phyloP scores from a whole-genome alignment of 768 basidiomycete genomes.

The Daedaleopsis nitida region DNA sequence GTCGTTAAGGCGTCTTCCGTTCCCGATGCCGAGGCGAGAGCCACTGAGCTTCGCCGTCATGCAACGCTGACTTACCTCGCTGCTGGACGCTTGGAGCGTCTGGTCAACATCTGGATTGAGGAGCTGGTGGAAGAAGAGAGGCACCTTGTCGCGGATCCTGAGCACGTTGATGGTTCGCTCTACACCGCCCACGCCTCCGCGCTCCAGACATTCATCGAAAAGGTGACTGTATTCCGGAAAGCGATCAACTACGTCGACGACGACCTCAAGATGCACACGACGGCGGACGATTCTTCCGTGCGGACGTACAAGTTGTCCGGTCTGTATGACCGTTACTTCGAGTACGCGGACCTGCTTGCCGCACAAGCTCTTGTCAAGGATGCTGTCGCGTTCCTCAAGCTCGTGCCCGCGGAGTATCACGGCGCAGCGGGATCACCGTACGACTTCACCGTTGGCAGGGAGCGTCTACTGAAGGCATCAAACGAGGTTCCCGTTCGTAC shows the following conservation, averaged over 20 bases:
- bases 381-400: constrained; percentile 74
- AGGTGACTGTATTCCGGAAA: constrained; percentile 90
- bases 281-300: constrained; percentile 43
- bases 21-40: constrained; percentile 43
- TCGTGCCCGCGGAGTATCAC: constrained; percentile 79
- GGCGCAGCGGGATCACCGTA: constrained; percentile 48
- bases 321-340: constrained; percentile 92
- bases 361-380: constrained; percentile 88
- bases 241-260: constrained; percentile 80
- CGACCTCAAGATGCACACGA: constrained; percentile 52
- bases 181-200: constrained; percentile 85
- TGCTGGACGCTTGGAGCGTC: constrained; percentile 81
- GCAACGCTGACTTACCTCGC: constrained; percentile 94
- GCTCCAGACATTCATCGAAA: constrained; percentile 93
- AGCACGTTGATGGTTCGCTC: constrained; percentile 48
- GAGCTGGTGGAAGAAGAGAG: constrained; percentile 88
- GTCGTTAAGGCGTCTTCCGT: constrained; percentile 54
- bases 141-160: constrained; percentile 42
- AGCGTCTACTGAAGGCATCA: constrained; percentile 45
- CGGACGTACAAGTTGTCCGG: constrained; percentile 81
- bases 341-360: constrained; percentile 92
- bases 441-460: constrained; percentile 46
- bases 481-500: constrained; percentile 28
- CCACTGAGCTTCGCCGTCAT: constrained; percentile 70
- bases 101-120: constrained; percentile 90